Base-by-base conservation (phyloP, 305 asterid species). In the Petunia hybrid region DNA sequence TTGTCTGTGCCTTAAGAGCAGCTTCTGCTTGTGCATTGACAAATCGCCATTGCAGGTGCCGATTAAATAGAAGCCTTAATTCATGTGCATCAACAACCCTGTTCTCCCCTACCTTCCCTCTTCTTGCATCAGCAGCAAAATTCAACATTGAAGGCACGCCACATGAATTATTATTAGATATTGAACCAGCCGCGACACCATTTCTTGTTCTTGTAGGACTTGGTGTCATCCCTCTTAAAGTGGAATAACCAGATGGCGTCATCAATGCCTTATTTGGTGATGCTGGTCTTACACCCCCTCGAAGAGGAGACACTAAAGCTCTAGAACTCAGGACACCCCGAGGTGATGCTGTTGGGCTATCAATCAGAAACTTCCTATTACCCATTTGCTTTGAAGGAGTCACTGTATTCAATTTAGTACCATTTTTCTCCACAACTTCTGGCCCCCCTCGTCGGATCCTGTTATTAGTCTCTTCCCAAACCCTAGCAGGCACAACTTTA, bases 11-110 rank as follows among this genome's bases (percentile, higher is more conserved):
- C 86, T 83, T 76, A 75, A 86, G 82, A 80, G 91, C 83, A 85
- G 87, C 81, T 81, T 90, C 95, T 66, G 87, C 87, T 82, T 86
- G 90, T 12, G 97, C 99, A 90, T 92, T 95, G 16, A 74, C 89
- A 60, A 89, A 87, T 65, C 97, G 91, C 99, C 97, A 95, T 85
- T 95, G 99, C 91, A 92, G 82, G 80, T 89, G 89, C 73, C 94
- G 89, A 80, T 92, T 94, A 86, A 91, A 87, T 40, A 92, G 81
- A 70, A 92, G 81, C 82, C 94, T 90, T 88, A 95, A 86, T 48
- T 87, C 94, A 86, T 92, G 97, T 6, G 97, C 97, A 86, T 89
- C 94, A 82, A 82, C 88, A 68, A 89, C 81, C 78, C 88, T 84
- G 69, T 80, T 89, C 86, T 92, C 95, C 77, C 95, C 96, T 61